Conservation (phyloP, 148 eudicot species). For the Rhododendron simsii region DNA sequence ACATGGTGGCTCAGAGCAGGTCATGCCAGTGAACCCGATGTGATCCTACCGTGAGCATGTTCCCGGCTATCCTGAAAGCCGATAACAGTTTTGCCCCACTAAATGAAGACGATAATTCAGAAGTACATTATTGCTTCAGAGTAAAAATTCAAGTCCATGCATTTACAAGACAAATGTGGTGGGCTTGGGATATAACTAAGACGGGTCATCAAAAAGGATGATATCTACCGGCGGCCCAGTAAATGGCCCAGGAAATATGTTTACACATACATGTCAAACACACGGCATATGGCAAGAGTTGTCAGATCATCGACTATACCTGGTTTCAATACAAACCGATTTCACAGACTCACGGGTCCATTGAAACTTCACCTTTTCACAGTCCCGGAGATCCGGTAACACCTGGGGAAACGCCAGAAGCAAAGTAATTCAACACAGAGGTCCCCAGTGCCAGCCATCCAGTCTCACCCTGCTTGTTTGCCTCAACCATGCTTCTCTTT, state of each 20-base stretch:
- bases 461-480: neutral
- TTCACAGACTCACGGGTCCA: neutral
- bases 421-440: neutral
- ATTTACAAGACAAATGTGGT: neutral
- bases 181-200: neutral
- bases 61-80: neutral
- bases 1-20: neutral
- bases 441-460: slow-evolving; percentile 18
- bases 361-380: neutral
- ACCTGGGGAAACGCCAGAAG: neutral
- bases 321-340: neutral
- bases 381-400: neutral
- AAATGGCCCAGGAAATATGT: neutral
- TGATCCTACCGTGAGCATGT: neutral
- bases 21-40: neutral
- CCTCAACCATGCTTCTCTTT: slow-evolving; percentile 17
- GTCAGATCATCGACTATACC: neutral
- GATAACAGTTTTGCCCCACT: neutral
- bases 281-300: neutral
- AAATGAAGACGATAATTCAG: neutral
- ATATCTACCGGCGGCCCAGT: neutral
- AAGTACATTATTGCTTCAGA: neutral
- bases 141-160: neutral
- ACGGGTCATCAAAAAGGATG: neutral
- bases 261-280: neutral